Percentiles rank a stretch among this genome's conserved stretches.
Conservation (phyloP, 495 filamentous ascomycete species). For the Podospora bellae-mahoneyi region DNA sequence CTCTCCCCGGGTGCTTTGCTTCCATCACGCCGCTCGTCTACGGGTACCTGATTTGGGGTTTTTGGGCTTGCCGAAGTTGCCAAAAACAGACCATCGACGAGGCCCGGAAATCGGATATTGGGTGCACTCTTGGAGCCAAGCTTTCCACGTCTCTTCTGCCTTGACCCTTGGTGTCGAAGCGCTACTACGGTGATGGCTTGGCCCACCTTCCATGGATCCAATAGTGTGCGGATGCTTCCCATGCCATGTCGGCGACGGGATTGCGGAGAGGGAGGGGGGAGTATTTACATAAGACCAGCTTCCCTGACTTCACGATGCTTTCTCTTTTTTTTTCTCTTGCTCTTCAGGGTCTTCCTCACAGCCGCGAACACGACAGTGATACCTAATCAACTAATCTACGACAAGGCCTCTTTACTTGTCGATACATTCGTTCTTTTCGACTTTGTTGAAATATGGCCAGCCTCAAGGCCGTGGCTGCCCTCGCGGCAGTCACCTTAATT, state of each 20-base stretch:
- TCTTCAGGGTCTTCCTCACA: slow-evolving; percentile 3
- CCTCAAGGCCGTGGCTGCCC: slow-evolving; percentile 25
- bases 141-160: background rate
- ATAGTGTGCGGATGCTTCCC: slow-evolving; percentile 2
- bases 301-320: background rate
- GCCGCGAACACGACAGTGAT: slow-evolving; percentile 1
- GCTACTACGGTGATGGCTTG: slow-evolving; percentile 2
- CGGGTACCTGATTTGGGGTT: background rate
- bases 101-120: background rate
- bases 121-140: background rate
- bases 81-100: background rate
- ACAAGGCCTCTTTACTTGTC: slow-evolving; percentile 2
- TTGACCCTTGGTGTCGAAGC: background rate
- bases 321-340: slow-evolving; percentile 1
- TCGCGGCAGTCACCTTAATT: slow-evolving; percentile 35
- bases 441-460: slow-evolving; percentile 22
- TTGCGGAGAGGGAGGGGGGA: background rate
- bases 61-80: background rate
- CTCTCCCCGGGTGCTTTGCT: background rate
- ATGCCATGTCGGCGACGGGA: background rate
- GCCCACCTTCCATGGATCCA: slow-evolving; percentile 4
- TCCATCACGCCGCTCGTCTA: background rate
- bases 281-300: background rate
- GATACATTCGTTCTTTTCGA: slow-evolving; percentile 10
- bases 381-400: slow-evolving; percentile 9